These are phyloP conservation scores for Xenoacremonium recifei DNA, from an alignment of 2,329 filamentous ascomycete genomes.

Conservation along the genomic window DNA sequence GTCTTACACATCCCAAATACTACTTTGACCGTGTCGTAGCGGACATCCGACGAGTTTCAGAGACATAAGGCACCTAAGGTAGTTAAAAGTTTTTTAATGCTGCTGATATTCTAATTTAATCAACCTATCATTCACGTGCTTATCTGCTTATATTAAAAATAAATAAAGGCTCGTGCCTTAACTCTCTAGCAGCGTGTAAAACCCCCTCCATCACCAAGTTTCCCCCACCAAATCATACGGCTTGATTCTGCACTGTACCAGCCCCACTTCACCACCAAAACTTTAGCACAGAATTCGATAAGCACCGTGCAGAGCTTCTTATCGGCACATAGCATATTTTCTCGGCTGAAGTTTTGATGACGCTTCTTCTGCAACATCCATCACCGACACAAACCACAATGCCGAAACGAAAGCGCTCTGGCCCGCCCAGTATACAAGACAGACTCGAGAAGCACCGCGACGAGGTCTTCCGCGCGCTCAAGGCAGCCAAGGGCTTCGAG, in stretches of 20 bases:
- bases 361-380: background rate
- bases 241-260: conserved; percentile 10
- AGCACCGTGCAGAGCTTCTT: background rate
- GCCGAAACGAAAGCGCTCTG: conserved; percentile 57
- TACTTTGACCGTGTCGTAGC: too few relatives aligned
- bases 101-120: too few relatives aligned
- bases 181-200: too few relatives aligned
- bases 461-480: conserved; percentile 65
- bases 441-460: conserved; percentile 56
- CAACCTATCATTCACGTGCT: too few relatives aligned
- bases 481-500: conserved; percentile 73
- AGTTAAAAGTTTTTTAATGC: too few relatives aligned
- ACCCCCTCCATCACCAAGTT: too few relatives aligned
- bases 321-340: conserved; percentile 13
- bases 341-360: conserved; percentile 17
- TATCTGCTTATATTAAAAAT: too few relatives aligned
- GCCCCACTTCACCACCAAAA: background rate
- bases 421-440: conserved; percentile 44
- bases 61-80: too few relatives aligned
- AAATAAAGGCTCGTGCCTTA: too few relatives aligned
- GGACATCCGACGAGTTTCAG: too few relatives aligned
- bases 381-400: conserved; percentile 32
- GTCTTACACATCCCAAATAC: too few relatives aligned
- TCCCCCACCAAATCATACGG: too few relatives aligned
- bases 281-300: background rate